These are phyloP conservation scores for Pleomassaria siparia DNA, from an alignment of 2,329 filamentous ascomycete genomes.

Conservation along the genomic window DNA sequence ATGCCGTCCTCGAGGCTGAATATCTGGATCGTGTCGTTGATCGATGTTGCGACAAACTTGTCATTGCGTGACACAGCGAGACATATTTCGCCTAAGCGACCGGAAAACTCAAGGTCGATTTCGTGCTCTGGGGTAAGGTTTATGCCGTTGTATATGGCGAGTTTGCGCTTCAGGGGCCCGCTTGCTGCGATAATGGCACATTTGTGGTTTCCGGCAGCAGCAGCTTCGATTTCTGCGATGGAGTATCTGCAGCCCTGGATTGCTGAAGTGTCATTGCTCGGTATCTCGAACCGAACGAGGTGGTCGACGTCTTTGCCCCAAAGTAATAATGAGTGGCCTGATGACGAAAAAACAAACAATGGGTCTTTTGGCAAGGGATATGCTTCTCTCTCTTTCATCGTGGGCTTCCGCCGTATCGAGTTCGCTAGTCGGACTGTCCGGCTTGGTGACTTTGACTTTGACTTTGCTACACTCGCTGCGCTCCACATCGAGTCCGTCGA, in stretches of 20 bases:
- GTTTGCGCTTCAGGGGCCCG: slow-evolving; percentile 17
- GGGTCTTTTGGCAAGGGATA: slow-evolving; percentile 32
- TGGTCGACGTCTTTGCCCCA: slow-evolving; percentile 19
- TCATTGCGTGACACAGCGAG: slow-evolving; percentile 28
- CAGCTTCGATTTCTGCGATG: slow-evolving; percentile 33
- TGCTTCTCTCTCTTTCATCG: slow-evolving; percentile 16
- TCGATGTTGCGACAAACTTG: slow-evolving; percentile 20
- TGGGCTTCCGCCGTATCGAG: slow-evolving; percentile 24
- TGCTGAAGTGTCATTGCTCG: slow-evolving; percentile 23
- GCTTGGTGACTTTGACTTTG: slow-evolving; percentile 23
- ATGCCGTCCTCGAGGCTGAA: slow-evolving; percentile 21
- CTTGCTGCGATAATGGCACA: slow-evolving; percentile 33
- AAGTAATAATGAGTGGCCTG: slow-evolving; percentile 23
- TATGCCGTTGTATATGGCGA: slow-evolving; percentile 32
- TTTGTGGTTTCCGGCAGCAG: slow-evolving; percentile 35
- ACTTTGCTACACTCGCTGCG: slow-evolving; percentile 11
- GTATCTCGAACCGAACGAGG: slow-evolving; percentile 34
- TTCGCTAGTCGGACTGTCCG: slow-evolving; percentile 23
- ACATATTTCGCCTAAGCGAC: slow-evolving; percentile 14
- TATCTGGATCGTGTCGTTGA: slow-evolving; percentile 24
- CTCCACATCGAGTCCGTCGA: slow-evolving; percentile 20
- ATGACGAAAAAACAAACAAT: slow-evolving; percentile 33
- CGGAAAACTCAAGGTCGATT: slow-evolving; percentile 17
- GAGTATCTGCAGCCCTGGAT: slow-evolving; percentile 36
- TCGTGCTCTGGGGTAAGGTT: slow-evolving; percentile 18